Evolutionary conservation across 163 green algal species (phyloP).

Genomic region (Prototheca cutis): DNA sequence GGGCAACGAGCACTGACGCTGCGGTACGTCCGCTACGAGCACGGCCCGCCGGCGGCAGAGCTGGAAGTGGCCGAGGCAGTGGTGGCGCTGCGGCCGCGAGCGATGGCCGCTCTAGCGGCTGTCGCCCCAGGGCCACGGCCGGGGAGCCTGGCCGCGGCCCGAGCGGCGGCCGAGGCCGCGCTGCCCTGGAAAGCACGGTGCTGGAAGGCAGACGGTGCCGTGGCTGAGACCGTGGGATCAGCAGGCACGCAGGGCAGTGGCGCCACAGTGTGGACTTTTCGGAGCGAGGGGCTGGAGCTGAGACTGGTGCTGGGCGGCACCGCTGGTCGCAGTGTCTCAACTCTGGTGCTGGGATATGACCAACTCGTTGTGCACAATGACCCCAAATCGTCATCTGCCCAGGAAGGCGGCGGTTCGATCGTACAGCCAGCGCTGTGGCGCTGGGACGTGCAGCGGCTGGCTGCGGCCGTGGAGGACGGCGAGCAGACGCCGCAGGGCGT

Average conservation of each 20-base stretch:
- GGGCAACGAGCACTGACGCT: slow-evolving; percentile 2
- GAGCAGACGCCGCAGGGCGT: neutral
- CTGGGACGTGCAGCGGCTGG: neutral
- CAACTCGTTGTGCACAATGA: no score
- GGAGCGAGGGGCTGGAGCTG: no score
- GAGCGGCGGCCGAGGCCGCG: neutral
- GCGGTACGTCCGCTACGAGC: neutral
- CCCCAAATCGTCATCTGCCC: no score
- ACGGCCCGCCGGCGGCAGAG: slow-evolving; percentile 9
- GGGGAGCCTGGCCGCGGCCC: neutral
- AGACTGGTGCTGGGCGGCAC: no score
- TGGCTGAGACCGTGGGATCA: no score
- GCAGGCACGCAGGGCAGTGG: no score
- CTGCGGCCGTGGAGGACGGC: neutral
- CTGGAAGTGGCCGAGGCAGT: neutral
- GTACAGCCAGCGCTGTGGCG: neutral
- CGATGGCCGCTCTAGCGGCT: neutral
- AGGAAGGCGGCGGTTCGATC: neutral
- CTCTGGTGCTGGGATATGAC: no score
- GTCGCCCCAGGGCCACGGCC: neutral
- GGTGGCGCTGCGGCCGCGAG: neutral
- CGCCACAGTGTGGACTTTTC: no score
- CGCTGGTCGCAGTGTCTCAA: no score
- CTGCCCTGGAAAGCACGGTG: no score
- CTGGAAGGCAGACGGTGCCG: no score